Evolutionary conservation across 768 basidiomycete species (phyloP), one percentile per base, ranked within the genome.

Genomic region (Suillus discolor): DNA sequence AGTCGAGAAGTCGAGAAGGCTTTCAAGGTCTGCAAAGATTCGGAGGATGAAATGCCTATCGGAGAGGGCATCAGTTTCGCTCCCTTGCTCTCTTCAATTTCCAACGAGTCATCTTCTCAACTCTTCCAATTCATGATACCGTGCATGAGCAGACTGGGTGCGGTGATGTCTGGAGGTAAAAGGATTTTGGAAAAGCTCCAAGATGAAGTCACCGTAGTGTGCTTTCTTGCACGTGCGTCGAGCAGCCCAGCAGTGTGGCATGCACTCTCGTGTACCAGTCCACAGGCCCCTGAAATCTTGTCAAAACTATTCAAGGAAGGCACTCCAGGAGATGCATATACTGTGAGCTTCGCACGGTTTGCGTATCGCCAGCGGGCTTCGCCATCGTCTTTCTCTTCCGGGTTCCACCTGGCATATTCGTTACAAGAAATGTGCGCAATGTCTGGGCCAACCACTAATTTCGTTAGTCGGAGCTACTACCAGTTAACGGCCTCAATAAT

Each of bases 291-390:
- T 25, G 23, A 28, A 7, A 42, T 60, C 18, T 28, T 60, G 25
- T 60, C 57, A 3, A 28, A 18, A 11, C 25, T 60, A 13, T 41
- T 60, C 57, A 41, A 60, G 57, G 12, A 41, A 20, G 39, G 18
- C 39, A 60, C 57, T 2, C 6, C 9, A 11, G 11, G 25, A 12
- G 57, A 60, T 20, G 3, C 0, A 28, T 12, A 3, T 42, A 6
- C 73, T 63, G 67, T 78, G 61, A 63, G 76, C 67, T 77, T 76
- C 70, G 75, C 78, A 36, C 71, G 72, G 28, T 66, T 77, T 57
- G 71, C 70, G 34, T 67, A 78, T 49, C 31, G 31, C 6, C 68
- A 79, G 59, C 69, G 78, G 39, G 9, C 13, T 18, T 62, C 13
- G 2, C 13, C 6, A 11, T 23, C 44, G 41, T 7, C 0, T 42